Conservation (phyloP, 2,329 filamentous ascomycete genomes). For the Rugonectria rugulosa region DNA sequence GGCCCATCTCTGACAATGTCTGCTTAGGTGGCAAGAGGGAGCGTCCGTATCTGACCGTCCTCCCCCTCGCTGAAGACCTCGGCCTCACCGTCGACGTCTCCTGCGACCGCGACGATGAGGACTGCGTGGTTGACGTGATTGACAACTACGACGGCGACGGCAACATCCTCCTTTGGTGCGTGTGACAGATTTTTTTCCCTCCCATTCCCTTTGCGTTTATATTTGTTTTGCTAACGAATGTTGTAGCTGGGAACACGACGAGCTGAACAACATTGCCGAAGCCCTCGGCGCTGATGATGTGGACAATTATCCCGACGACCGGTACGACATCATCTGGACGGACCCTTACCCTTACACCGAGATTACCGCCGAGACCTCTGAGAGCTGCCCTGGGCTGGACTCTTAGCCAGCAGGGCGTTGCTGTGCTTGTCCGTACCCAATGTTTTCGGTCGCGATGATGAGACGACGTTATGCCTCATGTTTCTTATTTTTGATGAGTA, state of each 20-base stretch:
- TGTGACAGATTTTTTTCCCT: background rate
- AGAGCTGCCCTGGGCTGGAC: slow-evolving; percentile 64
- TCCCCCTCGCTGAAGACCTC: slow-evolving; percentile 62
- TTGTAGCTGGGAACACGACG: slow-evolving; percentile 64
- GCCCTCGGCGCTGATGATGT: slow-evolving; percentile 59
- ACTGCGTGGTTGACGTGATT: slow-evolving; percentile 61
- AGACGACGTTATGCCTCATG: too few relatives aligned
- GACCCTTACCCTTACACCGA: slow-evolving; percentile 57
- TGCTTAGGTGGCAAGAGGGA: slow-evolving; percentile 56
- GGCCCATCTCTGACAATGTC: background rate
- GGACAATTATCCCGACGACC: slow-evolving; percentile 57
- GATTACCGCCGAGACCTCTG: slow-evolving; percentile 55
- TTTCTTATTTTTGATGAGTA: too few relatives aligned
- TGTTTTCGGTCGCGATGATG: too few relatives aligned
- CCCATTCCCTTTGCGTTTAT: too few relatives aligned
- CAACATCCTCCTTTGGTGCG: slow-evolving; percentile 65
- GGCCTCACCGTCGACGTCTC: slow-evolving; percentile 62
- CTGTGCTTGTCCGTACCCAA: too few relatives aligned
- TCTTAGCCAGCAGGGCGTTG: too few relatives aligned
- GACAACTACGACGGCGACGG: slow-evolving; percentile 55
- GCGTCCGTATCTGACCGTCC: slow-evolving; percentile 64
- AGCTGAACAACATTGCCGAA: slow-evolving; percentile 59
- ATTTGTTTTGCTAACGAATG: too few relatives aligned
- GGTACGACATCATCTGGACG: slow-evolving; percentile 66
- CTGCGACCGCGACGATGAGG: slow-evolving; percentile 62